A percentile compares a stretch with the other conserved stretches of the same genome.
Conservation (phyloP, 345 rosid genomes). For the Excoecaria cochinchinensis region DNA sequence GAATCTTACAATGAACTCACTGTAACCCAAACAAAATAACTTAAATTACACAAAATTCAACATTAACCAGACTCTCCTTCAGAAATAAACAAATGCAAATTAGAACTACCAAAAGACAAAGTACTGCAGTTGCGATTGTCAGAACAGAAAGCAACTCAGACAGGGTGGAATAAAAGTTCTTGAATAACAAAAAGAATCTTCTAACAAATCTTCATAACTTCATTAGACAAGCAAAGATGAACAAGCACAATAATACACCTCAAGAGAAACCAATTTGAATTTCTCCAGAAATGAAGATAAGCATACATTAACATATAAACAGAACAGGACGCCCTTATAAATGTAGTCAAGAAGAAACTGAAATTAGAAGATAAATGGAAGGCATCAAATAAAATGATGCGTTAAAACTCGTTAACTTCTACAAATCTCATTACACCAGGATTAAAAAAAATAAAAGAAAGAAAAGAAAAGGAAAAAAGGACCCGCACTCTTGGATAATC, state of each 20-base stretch:
- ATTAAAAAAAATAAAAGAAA: no score
- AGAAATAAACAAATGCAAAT: no score
- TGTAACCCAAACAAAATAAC: background rate
- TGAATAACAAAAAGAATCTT: no score
- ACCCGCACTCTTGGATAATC: background rate
- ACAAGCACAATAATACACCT: background rate
- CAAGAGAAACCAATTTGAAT: background rate
- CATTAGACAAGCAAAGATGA: background rate
- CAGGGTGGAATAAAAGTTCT: no score
- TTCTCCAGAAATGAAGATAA: no score
- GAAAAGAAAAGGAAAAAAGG: background rate
- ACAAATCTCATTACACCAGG: background rate
- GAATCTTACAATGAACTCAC: no score
- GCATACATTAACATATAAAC: no score
- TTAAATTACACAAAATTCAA: background rate
- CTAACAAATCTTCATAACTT: no score
- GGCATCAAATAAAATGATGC: background rate
- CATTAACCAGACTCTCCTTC: background rate
- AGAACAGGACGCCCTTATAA: no score
- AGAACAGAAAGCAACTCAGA: no score
- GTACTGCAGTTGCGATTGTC: no score
- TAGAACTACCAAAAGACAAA: no score
- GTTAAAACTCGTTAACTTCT: background rate
- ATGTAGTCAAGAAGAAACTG: background rate
- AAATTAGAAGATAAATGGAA: background rate